Evolutionary conservation across 345 rosid species (phyloP), one percentile per base, ranked within the genome.

Genomic region (Firmiana major): DNA sequence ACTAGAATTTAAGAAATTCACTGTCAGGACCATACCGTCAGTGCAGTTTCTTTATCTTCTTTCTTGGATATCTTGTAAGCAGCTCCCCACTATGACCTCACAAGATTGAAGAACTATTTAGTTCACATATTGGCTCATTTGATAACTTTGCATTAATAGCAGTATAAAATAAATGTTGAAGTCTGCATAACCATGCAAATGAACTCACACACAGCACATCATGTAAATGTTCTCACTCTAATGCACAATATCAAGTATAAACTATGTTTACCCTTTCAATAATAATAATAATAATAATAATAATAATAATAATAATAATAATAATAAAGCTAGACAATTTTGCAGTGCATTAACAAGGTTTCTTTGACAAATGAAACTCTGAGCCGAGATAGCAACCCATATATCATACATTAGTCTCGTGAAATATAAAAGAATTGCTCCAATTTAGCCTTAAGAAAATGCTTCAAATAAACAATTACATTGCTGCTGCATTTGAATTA

Each of bases 31-130:
- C 89, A 85, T 86, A 93, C 98, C 79, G 74, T 80, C 38, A 92
- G 40, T 24, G 98, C 99, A 85, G 73, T 76, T 85, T 82, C 87
- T 84, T 88, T 82, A 78, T 95, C 96, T 82, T 92, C 88, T 79
- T 92, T 86, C 21, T 86, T 84, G 65, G 91, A 88, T 80, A 93
- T 87, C 81, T 86, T 95, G 84, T 93, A 93, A 5, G 99, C 98
- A 81, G 77, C 94, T 84, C 99, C 98, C 97, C 98, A 89, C 99
- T 95, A 79, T 43, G n/a, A 68, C 79, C 86, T 86, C 82, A 40
- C 80, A 87, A 57, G 71, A 79, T 53, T 26, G 79, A 76, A 60
- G 43, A 81, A 46, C 54, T 2, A 17, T 57, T 26, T 53, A 40
- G 54, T 73, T 82, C 69, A 76, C 45, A 54, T 17, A 59, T 19